phyloP scores from a whole-genome alignment of 805 yeast genomes.

The Kuraishia ogatae region DNA sequence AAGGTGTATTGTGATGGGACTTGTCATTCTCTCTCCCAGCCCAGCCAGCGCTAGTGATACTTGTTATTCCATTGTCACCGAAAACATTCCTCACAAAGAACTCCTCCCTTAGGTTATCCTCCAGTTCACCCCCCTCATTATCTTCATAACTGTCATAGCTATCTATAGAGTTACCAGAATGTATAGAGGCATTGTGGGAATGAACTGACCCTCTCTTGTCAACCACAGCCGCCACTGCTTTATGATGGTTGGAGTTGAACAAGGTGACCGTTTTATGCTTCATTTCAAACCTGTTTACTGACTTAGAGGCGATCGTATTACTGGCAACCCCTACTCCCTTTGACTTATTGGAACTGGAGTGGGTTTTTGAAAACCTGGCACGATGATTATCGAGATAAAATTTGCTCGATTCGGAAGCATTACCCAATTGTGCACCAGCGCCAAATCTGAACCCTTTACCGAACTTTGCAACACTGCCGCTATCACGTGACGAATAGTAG shows the following conservation, averaged over 20 bases:
- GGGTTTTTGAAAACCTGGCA: neutral
- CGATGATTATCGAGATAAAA: too few relatives aligned
- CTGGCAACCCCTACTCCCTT: neutral
- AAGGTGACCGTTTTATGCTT: slow-evolving; percentile 22
- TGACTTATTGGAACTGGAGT: neutral
- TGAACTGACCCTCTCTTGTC: neutral
- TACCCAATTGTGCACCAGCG: neutral
- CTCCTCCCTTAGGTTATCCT: neutral
- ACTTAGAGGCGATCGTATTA: slow-evolving; percentile 1
- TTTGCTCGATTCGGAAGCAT: neutral
- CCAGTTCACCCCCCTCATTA: slow-evolving; percentile 4
- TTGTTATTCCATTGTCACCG: too few relatives aligned
- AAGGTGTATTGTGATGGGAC: too few relatives aligned
- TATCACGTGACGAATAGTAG: neutral
- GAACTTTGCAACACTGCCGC: neutral
- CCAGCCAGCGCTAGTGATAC: too few relatives aligned
- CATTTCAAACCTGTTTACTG: slow-evolving; percentile 11
- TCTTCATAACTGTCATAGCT: slow-evolving; percentile 2
- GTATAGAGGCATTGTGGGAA: slow-evolving; percentile 8
- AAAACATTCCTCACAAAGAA: neutral
- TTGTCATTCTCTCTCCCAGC: too few relatives aligned
- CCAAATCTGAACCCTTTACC: neutral
- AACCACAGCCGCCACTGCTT: neutral
- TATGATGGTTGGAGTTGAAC: slow-evolving; percentile 10
- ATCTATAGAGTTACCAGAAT: slow-evolving; percentile 6